Evolutionary conservation across 305 asterid species (phyloP).

Genomic region (Rubia tinctorum): DNA sequence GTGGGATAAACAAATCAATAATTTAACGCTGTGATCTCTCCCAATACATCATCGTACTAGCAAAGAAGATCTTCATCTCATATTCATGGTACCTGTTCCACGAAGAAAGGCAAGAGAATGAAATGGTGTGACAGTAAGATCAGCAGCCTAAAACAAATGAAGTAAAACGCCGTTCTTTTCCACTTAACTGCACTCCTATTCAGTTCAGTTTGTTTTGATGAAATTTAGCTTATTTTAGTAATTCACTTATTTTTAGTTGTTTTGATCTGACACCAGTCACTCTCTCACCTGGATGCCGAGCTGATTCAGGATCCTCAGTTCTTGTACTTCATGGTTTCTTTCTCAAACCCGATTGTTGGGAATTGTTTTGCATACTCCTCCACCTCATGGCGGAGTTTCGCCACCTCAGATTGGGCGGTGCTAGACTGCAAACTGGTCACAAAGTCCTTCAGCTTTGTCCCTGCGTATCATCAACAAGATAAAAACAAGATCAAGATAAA

Average conservation of each 20-base stretch:
- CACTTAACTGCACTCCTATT: neutral
- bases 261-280: neutral
- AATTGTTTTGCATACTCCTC: slow-evolving; percentile 92
- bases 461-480: slow-evolving; percentile 28
- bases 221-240: neutral
- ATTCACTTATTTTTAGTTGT: neutral
- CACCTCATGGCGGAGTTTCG: slow-evolving; percentile 66
- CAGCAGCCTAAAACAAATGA: neutral
- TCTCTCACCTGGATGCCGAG: slow-evolving; percentile 18
- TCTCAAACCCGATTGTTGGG: slow-evolving; percentile 92
- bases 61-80: slow-evolving; percentile 6
- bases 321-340: slow-evolving; percentile 92
- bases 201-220: neutral
- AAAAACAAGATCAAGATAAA: neutral
- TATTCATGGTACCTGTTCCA: slow-evolving; percentile 22
- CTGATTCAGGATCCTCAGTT: slow-evolving; percentile 33
- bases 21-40: slow-evolving; percentile 1
- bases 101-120: neutral
- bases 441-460: slow-evolving; percentile 92
- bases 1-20: slow-evolving; percentile 13
- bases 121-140: neutral
- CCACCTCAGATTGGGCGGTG: slow-evolving; percentile 58
- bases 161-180: neutral
- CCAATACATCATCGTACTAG: slow-evolving; percentile 12
- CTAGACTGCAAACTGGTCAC: slow-evolving; percentile 51